A percentile compares a stretch with the other conserved stretches of the same genome.
Evolutionary conservation across 2,329 filamentous ascomycete genomes (phyloP).

Genomic region (Fusarium armeniacum): DNA sequence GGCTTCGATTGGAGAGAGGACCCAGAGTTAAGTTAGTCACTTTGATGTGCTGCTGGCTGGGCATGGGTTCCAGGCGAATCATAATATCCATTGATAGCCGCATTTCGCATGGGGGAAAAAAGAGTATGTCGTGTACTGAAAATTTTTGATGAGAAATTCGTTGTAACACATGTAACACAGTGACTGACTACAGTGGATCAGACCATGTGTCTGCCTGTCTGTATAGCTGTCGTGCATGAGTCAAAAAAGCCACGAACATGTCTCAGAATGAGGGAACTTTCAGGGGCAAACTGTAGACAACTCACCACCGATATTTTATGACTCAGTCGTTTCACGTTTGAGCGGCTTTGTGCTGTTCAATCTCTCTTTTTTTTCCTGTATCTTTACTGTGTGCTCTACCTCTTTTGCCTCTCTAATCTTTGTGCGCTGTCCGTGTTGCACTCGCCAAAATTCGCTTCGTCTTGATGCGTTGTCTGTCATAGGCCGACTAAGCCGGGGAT

Average conservation of each 20-base stretch:
- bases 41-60: conserved; percentile 7
- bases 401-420: background rate
- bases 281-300: conserved; percentile 2
- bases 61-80: conserved; percentile 23
- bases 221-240: conserved; percentile 21
- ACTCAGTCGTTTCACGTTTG: background rate
- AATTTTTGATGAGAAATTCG: conserved; percentile 3
- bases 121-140: conserved; percentile 4
- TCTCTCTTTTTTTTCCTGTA: background rate
- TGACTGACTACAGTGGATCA: conserved; percentile 17
- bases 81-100: conserved; percentile 18
- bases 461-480: conserved; percentile 3
- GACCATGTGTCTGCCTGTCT: conserved; percentile 1
- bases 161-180: conserved; percentile 18
- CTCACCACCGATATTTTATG: background rate
- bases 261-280: background rate
- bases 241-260: conserved; percentile 24
- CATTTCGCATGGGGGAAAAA: conserved; percentile 20
- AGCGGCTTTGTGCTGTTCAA: background rate
- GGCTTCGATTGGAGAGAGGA: conserved; percentile 34
- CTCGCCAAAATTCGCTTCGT: conserved; percentile 27
- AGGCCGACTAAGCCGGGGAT: background rate
- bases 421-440: conserved; percentile 28
- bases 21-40: conserved; percentile 21
- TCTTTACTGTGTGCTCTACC: background rate